Evolutionary conservation across 2,329 filamentous ascomycete species (phyloP).

Genomic region (Colletotrichum gigasporum): DNA sequence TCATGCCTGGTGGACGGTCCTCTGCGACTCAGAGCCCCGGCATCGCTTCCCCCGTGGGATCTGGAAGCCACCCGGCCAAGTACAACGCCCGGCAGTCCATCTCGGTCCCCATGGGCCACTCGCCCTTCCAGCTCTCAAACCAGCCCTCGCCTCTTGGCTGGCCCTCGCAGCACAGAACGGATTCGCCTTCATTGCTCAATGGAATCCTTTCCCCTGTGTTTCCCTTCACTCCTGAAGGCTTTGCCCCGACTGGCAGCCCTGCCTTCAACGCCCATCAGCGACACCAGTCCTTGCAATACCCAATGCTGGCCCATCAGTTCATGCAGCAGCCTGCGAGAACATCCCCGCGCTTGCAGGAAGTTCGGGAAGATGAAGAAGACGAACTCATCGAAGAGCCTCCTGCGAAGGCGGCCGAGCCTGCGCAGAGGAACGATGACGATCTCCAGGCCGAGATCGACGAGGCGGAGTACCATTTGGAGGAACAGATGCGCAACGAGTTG

Average conservation of each 20-base stretch:
- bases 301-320: constrained; percentile 65
- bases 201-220: constrained; percentile 71
- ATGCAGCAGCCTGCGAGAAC: constrained; percentile 62
- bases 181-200: constrained; percentile 71
- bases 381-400: constrained; percentile 62
- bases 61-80: constrained; percentile 65
- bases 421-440: constrained; percentile 65
- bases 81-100: constrained; percentile 79
- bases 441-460: constrained; percentile 88
- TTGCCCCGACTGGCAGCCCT: constrained; percentile 51
- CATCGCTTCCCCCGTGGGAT: constrained; percentile 78
- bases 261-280: constrained; percentile 60
- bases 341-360: constrained; percentile 73
- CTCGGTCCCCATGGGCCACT: constrained; percentile 69
- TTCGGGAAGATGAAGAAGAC: constrained; percentile 79
- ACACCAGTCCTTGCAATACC: constrained; percentile 68
- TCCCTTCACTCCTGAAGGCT: constrained; percentile 66
- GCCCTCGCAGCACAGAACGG: constrained; percentile 66
- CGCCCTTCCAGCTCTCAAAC: constrained; percentile 73
- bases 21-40: constrained; percentile 73
- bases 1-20: constrained; percentile 68
- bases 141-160: constrained; percentile 69
- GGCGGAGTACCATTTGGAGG: constrained; percentile 85
- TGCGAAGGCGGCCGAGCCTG: constrained; percentile 63
- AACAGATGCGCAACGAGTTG: constrained; percentile 80